Percentiles rank a stretch among this genome's conserved stretches.
These are phyloP conservation scores for Colletotrichum tropicale DNA, from an alignment of 2,329 filamentous ascomycete genomes.

Conservation along the genomic window DNA sequence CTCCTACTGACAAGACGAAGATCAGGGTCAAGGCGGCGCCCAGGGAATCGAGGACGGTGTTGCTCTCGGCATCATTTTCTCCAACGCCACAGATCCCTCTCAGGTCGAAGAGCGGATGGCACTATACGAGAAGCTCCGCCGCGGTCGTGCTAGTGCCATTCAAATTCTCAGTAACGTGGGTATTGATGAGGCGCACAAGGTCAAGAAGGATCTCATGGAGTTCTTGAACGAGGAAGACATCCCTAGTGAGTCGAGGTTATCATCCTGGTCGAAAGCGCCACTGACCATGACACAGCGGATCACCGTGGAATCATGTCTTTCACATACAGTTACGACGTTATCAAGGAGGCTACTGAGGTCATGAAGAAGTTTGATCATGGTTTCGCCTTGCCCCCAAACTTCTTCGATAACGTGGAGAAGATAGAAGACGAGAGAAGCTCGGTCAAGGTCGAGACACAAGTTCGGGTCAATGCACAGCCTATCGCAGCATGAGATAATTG, in stretches of 20 bases:
- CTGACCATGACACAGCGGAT: not conserved
- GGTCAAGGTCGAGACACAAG: not conserved
- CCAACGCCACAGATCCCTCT: constrained; percentile 19
- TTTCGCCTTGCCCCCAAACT: constrained; percentile 22
- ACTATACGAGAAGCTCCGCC: constrained; percentile 28
- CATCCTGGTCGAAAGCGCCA: not conserved
- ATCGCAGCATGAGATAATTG: not conserved
- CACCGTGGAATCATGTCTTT: constrained; percentile 7
- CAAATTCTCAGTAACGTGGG: constrained; percentile 44
- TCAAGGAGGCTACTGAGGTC: constrained; percentile 10
- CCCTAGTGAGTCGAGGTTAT: constrained; percentile 28
- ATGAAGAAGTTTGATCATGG: constrained; percentile 23
- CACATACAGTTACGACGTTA: constrained; percentile 26
- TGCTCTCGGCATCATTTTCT: constrained; percentile 32
- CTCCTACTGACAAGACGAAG: constrained; percentile 17
- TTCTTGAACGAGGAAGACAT: constrained; percentile 31
- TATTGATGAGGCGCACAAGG: constrained; percentile 31
- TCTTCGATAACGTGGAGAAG: constrained; percentile 22
- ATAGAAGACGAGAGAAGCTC: not conserved
- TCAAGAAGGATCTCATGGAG: constrained; percentile 29
- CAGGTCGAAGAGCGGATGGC: constrained; percentile 26
- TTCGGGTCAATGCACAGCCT: not conserved
- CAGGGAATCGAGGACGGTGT: constrained; percentile 40
- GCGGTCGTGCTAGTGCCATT: constrained; percentile 35
- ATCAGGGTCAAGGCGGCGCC: constrained; percentile 42